These are phyloP conservation scores for Tulasnella calospora DNA, from an alignment of 768 basidiomycete genomes.

Conservation along the genomic window DNA sequence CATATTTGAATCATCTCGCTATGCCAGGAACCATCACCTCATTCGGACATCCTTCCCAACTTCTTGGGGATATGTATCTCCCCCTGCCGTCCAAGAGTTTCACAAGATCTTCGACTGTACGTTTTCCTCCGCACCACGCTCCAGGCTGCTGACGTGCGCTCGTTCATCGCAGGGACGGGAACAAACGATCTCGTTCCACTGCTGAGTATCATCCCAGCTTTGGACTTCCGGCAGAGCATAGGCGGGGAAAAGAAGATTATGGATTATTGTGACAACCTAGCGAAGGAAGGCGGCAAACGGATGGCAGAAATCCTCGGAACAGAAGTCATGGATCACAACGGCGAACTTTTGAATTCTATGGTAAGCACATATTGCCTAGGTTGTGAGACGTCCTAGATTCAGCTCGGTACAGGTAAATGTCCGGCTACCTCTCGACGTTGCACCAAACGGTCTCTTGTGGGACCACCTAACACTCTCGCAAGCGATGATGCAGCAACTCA, in stretches of 20 bases:
- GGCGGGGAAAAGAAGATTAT: conserved; percentile 74
- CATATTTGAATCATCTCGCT: background rate
- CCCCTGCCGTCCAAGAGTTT: conserved; percentile 36
- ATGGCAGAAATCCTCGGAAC: conserved; percentile 62
- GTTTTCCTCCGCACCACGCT: background rate
- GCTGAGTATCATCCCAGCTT: conserved; percentile 56
- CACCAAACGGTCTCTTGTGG: background rate
- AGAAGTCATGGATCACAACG: conserved; percentile 53
- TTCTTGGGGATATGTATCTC: conserved; percentile 49
- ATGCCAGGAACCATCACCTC: conserved; percentile 55
- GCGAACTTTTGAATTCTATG: conserved; percentile 65
- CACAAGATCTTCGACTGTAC: conserved; percentile 24
- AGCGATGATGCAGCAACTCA: background rate
- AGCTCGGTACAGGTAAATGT: conserved; percentile 27
- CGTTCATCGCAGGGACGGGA: conserved; percentile 50
- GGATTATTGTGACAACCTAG: conserved; percentile 63
- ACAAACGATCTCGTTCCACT: conserved; percentile 54
- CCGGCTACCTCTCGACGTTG: conserved; percentile 28
- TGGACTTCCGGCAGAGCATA: conserved; percentile 65
- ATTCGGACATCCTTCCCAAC: conserved; percentile 60
- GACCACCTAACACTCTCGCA: background rate
- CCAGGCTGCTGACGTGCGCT: conserved; percentile 7
- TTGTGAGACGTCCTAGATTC: background rate
- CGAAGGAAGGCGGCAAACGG: conserved; percentile 56
- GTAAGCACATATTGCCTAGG: conserved; percentile 38